Percentiles rank a stretch among this genome's conserved stretches.
These are phyloP conservation scores for Tylopilus sp. DNA, from an alignment of 768 basidiomycete species.

Conservation along the genomic window DNA sequence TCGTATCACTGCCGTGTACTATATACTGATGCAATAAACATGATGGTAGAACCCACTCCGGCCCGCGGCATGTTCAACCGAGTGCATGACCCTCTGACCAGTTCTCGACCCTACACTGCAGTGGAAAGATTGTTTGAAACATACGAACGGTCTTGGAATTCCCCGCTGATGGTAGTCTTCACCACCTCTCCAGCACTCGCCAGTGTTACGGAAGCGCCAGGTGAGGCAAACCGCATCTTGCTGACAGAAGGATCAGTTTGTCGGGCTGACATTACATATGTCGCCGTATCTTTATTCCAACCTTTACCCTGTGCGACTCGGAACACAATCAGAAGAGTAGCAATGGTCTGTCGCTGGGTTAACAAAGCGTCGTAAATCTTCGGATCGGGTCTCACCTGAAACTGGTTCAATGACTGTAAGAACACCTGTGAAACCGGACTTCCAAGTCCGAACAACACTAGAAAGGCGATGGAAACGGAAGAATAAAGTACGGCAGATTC, in stretches of 20 bases:
- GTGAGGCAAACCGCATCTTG: no score
- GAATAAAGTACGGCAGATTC: constrained; percentile 35
- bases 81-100: not conserved
- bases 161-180: no score
- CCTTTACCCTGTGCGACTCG: no score
- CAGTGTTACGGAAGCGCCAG: no score
- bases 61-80: no score
- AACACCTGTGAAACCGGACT: constrained; percentile 28
- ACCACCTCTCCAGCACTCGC: no score
- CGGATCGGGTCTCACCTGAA: constrained; percentile 20
- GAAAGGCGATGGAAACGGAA: constrained; percentile 25
- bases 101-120: not conserved
- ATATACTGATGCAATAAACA: not conserved
- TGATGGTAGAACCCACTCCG: no score
- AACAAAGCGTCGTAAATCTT: not conserved
- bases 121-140: not conserved
- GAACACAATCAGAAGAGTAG: no score
- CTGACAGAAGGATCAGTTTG: no score
- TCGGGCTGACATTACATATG: no score
- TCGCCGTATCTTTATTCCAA: no score
- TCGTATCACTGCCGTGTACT: not conserved
- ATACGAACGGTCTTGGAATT: not conserved
- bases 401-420: constrained; percentile 25
- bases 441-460: constrained; percentile 24
- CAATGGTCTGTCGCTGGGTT: not conserved